phyloP scores from a whole-genome alignment of 805 yeast species.

The Saccharomycopsis microspora region DNA sequence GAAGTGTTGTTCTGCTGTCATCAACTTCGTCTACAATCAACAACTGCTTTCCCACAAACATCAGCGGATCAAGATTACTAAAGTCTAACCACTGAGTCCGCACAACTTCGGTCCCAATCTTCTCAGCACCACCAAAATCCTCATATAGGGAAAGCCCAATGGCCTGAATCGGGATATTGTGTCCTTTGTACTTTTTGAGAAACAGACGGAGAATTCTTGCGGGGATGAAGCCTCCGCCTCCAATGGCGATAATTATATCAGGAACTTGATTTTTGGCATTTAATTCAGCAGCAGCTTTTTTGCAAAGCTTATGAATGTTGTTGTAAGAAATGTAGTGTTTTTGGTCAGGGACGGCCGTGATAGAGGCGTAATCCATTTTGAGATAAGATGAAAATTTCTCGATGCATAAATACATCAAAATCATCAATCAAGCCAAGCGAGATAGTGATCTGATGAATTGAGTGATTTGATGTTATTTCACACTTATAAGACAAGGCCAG shows the following conservation, averaged over 20 bases:
- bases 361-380: neutral
- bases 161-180: conserved; percentile 61
- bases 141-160: conserved; percentile 58
- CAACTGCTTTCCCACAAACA: conserved; percentile 70
- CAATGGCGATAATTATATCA: conserved; percentile 55
- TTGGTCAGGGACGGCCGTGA: conserved; percentile 8
- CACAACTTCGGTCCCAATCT: conserved; percentile 68
- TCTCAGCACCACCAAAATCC: conserved; percentile 34
- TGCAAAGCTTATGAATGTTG: conserved; percentile 74
- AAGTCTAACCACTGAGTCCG: conserved; percentile 90
- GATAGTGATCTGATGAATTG: no score
- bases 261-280: conserved; percentile 30
- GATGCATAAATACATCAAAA: no score
- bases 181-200: conserved; percentile 39
- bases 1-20: conserved; percentile 83
- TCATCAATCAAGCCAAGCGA: no score
- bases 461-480: no score
- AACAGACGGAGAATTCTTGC: conserved; percentile 58
- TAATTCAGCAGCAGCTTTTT: conserved; percentile 46
- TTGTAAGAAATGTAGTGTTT: conserved; percentile 64
- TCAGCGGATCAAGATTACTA: conserved; percentile 55
- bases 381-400: no score
- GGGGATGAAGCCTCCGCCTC: conserved; percentile 68
- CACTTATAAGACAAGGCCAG: no score
- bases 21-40: conserved; percentile 86